Conservation (phyloP, 495 filamentous ascomycete genomes). For the Xylaria sp. region DNA sequence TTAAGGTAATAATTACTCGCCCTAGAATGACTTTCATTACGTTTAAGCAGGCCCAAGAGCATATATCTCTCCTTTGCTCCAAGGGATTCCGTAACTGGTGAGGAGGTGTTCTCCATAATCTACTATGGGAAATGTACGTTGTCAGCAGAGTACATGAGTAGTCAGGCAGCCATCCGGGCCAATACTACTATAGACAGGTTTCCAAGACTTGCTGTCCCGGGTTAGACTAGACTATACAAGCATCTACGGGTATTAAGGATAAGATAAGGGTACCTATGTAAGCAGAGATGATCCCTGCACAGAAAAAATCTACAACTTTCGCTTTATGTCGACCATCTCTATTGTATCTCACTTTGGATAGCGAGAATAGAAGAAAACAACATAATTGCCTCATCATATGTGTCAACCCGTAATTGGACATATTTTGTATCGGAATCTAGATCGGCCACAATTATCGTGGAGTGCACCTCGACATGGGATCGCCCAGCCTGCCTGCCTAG, state of each 20-base stretch:
- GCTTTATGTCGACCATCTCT: background rate
- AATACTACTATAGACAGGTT: conserved; percentile 9
- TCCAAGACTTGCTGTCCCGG: conserved; percentile 10
- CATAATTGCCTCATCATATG: background rate
- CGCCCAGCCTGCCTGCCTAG: conserved; percentile 19
- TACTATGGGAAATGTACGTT: background rate
- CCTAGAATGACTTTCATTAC: background rate
- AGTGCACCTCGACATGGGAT: background rate
- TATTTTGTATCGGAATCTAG: background rate
- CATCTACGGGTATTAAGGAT: background rate
- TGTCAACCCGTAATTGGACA: background rate
- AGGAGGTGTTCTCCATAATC: background rate
- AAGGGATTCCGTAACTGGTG: background rate
- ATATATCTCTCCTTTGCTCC: background rate
- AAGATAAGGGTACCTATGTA: conserved; percentile 17
- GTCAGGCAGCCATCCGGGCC: background rate
- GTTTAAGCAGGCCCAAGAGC: background rate
- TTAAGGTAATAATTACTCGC: background rate
- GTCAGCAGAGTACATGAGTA: conserved; percentile 2
- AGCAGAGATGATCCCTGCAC: background rate
- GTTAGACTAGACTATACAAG: conserved; percentile 6
- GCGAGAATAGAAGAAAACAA: background rate
- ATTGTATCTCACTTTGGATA: background rate
- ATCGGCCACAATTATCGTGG: background rate
- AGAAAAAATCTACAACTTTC: background rate